These are phyloP conservation scores for Diddensiella caesifluorescens DNA, from an alignment of 805 yeast genomes.

Conservation along the genomic window DNA sequence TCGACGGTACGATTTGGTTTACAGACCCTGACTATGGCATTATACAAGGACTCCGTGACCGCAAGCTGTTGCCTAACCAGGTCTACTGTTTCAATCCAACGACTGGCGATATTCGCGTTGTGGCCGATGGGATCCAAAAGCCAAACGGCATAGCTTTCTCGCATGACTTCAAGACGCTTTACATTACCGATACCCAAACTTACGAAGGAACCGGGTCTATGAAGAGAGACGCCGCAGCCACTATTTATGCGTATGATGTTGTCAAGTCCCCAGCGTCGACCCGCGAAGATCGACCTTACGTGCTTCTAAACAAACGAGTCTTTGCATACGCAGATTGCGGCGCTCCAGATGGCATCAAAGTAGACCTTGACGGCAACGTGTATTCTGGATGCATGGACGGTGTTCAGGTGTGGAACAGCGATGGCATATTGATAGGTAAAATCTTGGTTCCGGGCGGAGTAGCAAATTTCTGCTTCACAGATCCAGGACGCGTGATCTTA, in stretches of 20 bases:
- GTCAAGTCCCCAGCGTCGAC: slow-evolving; percentile 12
- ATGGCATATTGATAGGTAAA: slow-evolving; percentile 26
- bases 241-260: slow-evolving; percentile 28
- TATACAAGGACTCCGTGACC: slow-evolving; percentile 20
- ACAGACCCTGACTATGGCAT: slow-evolving; percentile 28
- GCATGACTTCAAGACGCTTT: slow-evolving; percentile 37
- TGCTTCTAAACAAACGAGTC: slow-evolving; percentile 23
- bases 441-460: slow-evolving; percentile 24
- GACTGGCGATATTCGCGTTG: slow-evolving; percentile 28
- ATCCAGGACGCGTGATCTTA: slow-evolving; percentile 23
- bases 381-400: slow-evolving; percentile 30
- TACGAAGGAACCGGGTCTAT: slow-evolving; percentile 16
- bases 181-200: slow-evolving; percentile 43
- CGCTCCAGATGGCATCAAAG: slow-evolving; percentile 30
- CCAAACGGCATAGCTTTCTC: slow-evolving; percentile 72
- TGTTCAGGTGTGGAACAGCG: slow-evolving; percentile 27
- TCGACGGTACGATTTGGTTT: slow-evolving; percentile 29
- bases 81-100: slow-evolving; percentile 40
- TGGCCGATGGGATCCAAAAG: slow-evolving; percentile 44
- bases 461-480: slow-evolving; percentile 28
- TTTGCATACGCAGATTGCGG: slow-evolving; percentile 27
- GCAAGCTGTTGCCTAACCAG: slow-evolving; percentile 24
- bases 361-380: slow-evolving; percentile 26
- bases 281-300: slow-evolving; percentile 12
- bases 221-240: slow-evolving; percentile 16